These are phyloP conservation scores for Coniosporium tulheliwenetii DNA, from an alignment of 2,329 filamentous ascomycete genomes.

Conservation along the genomic window DNA sequence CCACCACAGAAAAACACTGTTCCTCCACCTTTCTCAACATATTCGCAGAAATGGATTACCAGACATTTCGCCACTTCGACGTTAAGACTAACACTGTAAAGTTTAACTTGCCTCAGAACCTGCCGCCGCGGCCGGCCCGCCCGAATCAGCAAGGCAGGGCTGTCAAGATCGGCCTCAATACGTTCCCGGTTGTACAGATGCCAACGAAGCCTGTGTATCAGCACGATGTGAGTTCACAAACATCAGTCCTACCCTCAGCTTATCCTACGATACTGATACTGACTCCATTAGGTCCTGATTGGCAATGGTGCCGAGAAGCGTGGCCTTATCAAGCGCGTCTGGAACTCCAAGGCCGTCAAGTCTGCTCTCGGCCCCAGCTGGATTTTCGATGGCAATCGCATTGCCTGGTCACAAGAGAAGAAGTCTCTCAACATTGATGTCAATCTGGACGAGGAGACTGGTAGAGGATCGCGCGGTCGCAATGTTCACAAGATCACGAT, in stretches of 20 bases:
- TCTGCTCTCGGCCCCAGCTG: constrained; percentile 38
- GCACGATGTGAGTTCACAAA: constrained; percentile 55
- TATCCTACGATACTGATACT: constrained; percentile 1
- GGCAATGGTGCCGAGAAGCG: constrained; percentile 48
- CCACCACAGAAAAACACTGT: background rate
- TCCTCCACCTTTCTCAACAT: background rate
- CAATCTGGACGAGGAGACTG: constrained; percentile 55
- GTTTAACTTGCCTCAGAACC: constrained; percentile 8
- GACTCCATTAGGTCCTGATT: constrained; percentile 42
- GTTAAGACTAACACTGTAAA: constrained; percentile 1
- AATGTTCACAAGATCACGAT: constrained; percentile 48
- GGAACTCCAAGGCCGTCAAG: constrained; percentile 50
- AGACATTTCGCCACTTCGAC: constrained; percentile 1
- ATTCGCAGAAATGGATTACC: constrained; percentile 2
- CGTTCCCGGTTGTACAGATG: constrained; percentile 51
- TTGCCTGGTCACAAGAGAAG: constrained; percentile 50
- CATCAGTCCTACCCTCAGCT: constrained; percentile 2
- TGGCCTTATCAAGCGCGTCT: constrained; percentile 59
- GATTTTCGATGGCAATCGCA: constrained; percentile 69
- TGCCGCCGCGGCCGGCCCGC: constrained; percentile 21
- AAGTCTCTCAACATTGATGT: constrained; percentile 34
- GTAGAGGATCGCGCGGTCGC: constrained; percentile 18
- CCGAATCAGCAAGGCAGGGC: constrained; percentile 19
- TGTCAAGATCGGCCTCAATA: constrained; percentile 44
- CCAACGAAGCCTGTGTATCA: constrained; percentile 54